Base-by-base conservation (phyloP, 2,329 filamentous ascomycete genomes). In the Neofusicoccum parvum region DNA sequence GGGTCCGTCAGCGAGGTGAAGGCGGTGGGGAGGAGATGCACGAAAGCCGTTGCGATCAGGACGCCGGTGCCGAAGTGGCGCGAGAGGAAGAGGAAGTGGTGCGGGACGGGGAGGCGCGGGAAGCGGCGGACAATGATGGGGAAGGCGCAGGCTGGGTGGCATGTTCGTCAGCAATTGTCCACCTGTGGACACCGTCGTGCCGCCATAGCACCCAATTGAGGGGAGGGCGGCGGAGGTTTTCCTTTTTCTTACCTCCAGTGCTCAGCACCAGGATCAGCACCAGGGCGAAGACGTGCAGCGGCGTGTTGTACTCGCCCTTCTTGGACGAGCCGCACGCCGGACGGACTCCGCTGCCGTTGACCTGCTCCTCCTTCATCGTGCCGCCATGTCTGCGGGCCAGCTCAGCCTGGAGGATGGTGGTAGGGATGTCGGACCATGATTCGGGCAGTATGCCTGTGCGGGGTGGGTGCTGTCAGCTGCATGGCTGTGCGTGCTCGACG, bases 231-330 rank as follows among this genome's bases (percentile, higher is more conserved):
- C 1, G 5, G 23, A 14, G 11, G 15, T 10, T 12, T 27, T 41
- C 2, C 23, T 15, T 34, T 41, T 15, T 72, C 78, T 49, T 70
- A 82, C 84, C 82, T 66, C 82, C 74, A 58, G 83, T 86, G 68
- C 84, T 87, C 71, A 87, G 75, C 10, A 77, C 72, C 62, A 88
- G 79, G 67, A 88, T 86, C 58, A 87, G 76, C 62, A 87, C 73
- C 67, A 88, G 75, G n/a, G 86, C 86, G 70, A 82, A 80, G 64
- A 88, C 83, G 73, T 88, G 86, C 45, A 85, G 74, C 3, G 81
- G 76, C 23, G 84, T 83, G 72, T 87, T 86, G 72, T 88, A 88
- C 66, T 74, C 71, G 20, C 80, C 82, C 62, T 75, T 78, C 14
- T 67, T 72, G 27, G 76, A 74, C n/a, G 82, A 84, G 32, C 85